Evolutionary conservation across 306 rosid species (phyloP), one percentile per base, ranked within the genome.

Genomic region (Ammopiptanthus mongolicus): DNA sequence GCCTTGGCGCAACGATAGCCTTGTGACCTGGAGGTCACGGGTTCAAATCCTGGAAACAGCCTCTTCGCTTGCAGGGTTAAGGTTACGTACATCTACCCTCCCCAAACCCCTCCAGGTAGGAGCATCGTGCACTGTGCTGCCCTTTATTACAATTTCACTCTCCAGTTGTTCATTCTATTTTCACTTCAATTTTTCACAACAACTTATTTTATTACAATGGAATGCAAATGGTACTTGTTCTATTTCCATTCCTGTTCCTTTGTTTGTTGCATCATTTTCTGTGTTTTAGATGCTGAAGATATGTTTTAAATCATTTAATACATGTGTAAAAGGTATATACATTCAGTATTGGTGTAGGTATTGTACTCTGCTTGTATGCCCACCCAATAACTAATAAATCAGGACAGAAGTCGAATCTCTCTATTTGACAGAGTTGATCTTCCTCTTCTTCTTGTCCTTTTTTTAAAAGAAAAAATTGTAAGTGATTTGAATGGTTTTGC

Each of bases 401-500:
- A 47, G 56, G 34, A 72, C 46, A 60, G 52, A 3, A 50, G 61
- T 56, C 61, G 37, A 48, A 66, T 36, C 56, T 78, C 65, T 28
- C 29, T 58, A 12, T 33, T 44, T 53, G 18, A 41, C 37, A 47
- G 8, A 28, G 65, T 15, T 68, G 36, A 21, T n/a, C n/a, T n/a
- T n/a, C n/a, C n/a, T n/a, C n/a, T n/a, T n/a, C n/a, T n/a, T n/a
- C n/a, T n/a, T n/a, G n/a, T n/a, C n/a, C n/a, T n/a, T n/a, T n/a
- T n/a, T n/a, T n/a, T n/a, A n/a, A 25, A 25, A 1, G 3, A 1
- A 25, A 25, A 25, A 34, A 60, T 52, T 77, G 18, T 46, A 14
- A 56, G 58, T 58, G 57, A 17, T 62, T 55, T 37, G 14, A 3
- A 37, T 73, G 73, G 63, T 80, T 64, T 80, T 82, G 81, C 90